These are phyloP conservation scores for Prorocentrum cordatum DNA, from an alignment of 169 alveolate genomes.

Conservation along the genomic window DNA sequence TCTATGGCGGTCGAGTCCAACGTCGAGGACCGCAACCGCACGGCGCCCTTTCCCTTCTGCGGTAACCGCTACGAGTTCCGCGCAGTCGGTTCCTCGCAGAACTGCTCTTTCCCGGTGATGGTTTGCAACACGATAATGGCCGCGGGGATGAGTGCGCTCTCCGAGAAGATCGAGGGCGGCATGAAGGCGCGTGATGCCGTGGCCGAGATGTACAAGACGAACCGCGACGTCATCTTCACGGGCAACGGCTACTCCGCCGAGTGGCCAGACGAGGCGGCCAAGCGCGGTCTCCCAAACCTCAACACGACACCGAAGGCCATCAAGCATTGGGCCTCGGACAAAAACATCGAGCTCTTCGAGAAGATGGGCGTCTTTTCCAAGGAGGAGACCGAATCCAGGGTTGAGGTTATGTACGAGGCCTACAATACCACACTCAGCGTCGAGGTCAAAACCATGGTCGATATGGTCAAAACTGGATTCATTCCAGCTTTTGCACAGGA, in stretches of 20 bases:
- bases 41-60: constrained; percentile 12
- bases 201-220: constrained; percentile 6
- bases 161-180: constrained; percentile 18
- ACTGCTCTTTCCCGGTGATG: neutral
- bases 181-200: constrained; percentile 60
- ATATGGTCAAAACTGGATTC: too few species aligned
- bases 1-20: neutral
- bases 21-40: constrained; percentile 19
- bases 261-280: constrained; percentile 53
- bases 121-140: constrained; percentile 54
- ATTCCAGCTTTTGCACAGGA: too few species aligned
- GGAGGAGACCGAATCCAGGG: constrained; percentile 63
- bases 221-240: constrained; percentile 62
- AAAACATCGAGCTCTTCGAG: constrained; percentile 32
- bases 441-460: too few species aligned
- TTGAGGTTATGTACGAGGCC: constrained; percentile 31
- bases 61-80: constrained; percentile 34
- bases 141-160: constrained; percentile 32
- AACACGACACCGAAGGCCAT: constrained; percentile 56
- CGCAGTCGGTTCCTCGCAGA: constrained; percentile 19
- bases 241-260: constrained; percentile 61
- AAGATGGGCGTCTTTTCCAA: constrained; percentile 26
- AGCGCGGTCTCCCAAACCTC: constrained; percentile 41
- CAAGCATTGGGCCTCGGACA: constrained; percentile 10
- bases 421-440: neutral